These are phyloP conservation scores for Akanthomyces dipterigenus DNA, from an alignment of 2,329 filamentous ascomycete genomes.

Conservation along the genomic window DNA sequence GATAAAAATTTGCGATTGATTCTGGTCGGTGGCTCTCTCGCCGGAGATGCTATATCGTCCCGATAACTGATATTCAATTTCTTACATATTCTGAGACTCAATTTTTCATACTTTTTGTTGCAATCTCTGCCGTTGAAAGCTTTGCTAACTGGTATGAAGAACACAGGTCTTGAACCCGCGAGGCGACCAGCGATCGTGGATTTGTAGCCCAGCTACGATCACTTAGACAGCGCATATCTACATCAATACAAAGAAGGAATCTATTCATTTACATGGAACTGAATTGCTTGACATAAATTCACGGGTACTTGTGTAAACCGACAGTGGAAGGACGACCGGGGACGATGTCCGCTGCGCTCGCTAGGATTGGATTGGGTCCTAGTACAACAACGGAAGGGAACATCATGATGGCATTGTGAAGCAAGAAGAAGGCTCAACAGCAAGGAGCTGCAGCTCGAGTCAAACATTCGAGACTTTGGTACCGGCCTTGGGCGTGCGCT, in stretches of 20 bases:
- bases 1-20: constrained; percentile 99
- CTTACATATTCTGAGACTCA: constrained; percentile 94
- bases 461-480: no score
- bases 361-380: no score
- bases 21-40: constrained; percentile 73
- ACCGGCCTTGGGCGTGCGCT: no score
- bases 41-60: constrained; percentile 78
- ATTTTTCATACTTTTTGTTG: constrained; percentile 17
- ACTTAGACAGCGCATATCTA: neutral
- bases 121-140: constrained; percentile 15
- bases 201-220: neutral
- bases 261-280: neutral
- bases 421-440: no score
- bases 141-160: constrained; percentile 17
- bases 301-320: no score
- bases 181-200: neutral
- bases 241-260: neutral
- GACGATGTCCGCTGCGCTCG: no score
- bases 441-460: no score
- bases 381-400: no score
- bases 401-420: no score
- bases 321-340: no score
- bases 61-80: constrained; percentile 78
- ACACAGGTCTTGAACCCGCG: constrained; percentile 14
- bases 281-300: no score